Evolutionary conservation across 495 filamentous ascomycete genomes (phyloP).

Genomic region (Schizothecium vesticola): DNA sequence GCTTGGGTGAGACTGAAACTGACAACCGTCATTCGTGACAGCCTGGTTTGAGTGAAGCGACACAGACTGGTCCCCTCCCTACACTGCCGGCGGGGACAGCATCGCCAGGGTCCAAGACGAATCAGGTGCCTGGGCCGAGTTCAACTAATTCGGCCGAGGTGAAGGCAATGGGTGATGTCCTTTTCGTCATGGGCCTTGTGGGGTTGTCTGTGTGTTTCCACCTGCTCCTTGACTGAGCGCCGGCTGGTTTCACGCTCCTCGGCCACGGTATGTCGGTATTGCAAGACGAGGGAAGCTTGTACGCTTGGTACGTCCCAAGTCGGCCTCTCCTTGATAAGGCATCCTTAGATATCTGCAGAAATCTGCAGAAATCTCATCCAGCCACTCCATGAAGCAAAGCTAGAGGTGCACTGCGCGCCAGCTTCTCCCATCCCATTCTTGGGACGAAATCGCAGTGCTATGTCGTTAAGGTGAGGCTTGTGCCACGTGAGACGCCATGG

Average conservation of each 20-base stretch:
- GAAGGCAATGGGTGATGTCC: neutral
- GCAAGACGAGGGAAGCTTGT: no score
- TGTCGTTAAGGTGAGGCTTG: neutral
- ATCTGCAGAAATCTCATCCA: neutral
- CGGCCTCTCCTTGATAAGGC: neutral
- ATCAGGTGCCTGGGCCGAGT: neutral
- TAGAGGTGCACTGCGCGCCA: neutral
- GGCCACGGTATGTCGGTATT: neutral
- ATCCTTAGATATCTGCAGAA: neutral
- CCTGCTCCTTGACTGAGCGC: neutral
- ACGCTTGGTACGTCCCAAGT: neutral
- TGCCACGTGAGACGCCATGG: neutral
- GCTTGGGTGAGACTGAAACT: neutral
- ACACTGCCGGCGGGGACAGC: neutral
- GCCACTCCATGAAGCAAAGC: neutral
- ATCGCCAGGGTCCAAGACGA: neutral
- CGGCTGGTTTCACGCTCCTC: neutral
- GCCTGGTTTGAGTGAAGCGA: neutral
- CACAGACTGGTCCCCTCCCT: neutral
- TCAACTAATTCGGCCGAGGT: neutral
- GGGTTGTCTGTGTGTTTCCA: neutral
- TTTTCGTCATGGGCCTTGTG: neutral
- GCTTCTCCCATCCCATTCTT: neutral
- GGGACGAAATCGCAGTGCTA: neutral
- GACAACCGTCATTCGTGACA: neutral